Evolutionary conservation across 768 basidiomycete genomes (phyloP), one percentile per base, ranked within the genome.

Genomic region (Suillus plorans): DNA sequence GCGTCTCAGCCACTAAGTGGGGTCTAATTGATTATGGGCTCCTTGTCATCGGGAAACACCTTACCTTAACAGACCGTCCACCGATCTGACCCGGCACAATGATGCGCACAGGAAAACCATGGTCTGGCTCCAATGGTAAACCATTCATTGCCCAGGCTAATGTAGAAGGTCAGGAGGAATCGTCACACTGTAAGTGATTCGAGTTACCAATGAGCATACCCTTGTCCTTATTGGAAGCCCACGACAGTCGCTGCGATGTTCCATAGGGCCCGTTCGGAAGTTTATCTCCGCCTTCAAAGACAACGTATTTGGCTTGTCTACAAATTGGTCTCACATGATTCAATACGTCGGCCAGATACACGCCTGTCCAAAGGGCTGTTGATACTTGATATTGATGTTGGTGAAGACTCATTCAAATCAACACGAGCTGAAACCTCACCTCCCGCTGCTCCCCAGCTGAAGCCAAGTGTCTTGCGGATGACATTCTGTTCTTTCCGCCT

Each of bases 401-500:
- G 16, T 73, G 56, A 47, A 69, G 28, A 68, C 28, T 18, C 16
- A 22, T 12, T 37, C 10, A 2, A 55, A 28, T 13, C 14, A 55
- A 18, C 4, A 66, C 61, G 34, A 45, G 28, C 1, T 37, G n/a
- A 28, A 61, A 39, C 5, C 61, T n/a, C 58, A 83, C 74, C 63
- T 55, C 80, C 84, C 4, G 74, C 84, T 4, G 83, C 77, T 9
- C 86, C 85, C 86, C 86, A 87, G 22, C 71, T 77, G 68, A 87
- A 87, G 0, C 86, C 86, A 1, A 86, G 78, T 9, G 81, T 80
- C 70, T 88, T 84, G 18, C 78, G 78, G 39, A 87, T 80, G 55
- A 86, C 75, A 68, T 89, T 89, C 70, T 89, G 88, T 68, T 89
- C 87, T 70, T 87, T 89, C 34, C 88, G 76, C 2, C 88, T 74